phyloP scores from a whole-genome alignment of 2,329 filamentous ascomycete genomes.

The Fusarium keratoplasticum region DNA sequence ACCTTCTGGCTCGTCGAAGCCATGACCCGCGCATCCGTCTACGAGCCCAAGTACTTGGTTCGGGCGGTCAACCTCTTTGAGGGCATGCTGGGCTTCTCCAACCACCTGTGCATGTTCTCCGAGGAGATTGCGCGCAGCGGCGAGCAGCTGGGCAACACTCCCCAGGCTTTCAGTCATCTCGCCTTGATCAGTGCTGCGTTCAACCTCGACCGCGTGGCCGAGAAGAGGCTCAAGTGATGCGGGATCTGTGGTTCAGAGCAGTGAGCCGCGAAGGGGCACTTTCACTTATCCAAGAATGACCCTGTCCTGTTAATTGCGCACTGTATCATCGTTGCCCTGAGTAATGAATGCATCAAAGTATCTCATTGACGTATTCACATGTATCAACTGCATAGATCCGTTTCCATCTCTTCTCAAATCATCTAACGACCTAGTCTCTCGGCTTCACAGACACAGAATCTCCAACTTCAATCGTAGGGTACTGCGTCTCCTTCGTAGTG shows the following conservation, averaged over 20 bases:
- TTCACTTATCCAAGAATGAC: background rate
- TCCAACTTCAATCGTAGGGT: conserved; percentile 62
- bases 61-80: conserved; percentile 78
- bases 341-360: background rate
- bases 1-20: conserved; percentile 88
- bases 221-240: conserved; percentile 36
- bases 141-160: conserved; percentile 83
- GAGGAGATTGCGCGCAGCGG: conserved; percentile 81
- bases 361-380: background rate
- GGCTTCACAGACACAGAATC: conserved; percentile 52
- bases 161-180: conserved; percentile 82
- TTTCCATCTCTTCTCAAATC: background rate
- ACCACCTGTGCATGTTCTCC: conserved; percentile 82
- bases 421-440: background rate
- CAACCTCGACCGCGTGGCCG: conserved; percentile 71
- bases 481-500: conserved; percentile 34
- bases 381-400: background rate
- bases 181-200: conserved; percentile 82
- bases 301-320: background rate
- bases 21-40: conserved; percentile 74
- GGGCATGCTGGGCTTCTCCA: conserved; percentile 81
- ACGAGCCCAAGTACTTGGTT: conserved; percentile 72
- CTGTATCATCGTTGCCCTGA: background rate
- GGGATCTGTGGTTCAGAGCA: conserved; percentile 14
- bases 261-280: background rate